Percentiles rank a stretch among this genome's conserved stretches.
Evolutionary conservation across 106 monocot species (phyloP).

Genomic region (Platanthera guangdongensis): DNA sequence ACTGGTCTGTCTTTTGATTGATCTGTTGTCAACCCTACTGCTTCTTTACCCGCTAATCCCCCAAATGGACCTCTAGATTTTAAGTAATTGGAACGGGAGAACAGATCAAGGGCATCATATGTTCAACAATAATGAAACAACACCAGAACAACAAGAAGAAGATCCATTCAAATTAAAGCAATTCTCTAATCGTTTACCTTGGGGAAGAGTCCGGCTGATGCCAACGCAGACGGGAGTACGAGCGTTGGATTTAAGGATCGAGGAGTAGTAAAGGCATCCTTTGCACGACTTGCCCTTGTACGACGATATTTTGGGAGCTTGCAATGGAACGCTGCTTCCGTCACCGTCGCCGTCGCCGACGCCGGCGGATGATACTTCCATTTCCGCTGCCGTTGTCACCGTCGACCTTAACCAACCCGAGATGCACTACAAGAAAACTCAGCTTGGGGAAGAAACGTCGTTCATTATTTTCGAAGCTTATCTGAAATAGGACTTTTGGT

Average conservation of each 20-base stretch:
- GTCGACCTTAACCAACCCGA: not conserved
- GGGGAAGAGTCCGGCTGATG: constrained; percentile 53
- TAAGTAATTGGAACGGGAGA: not conserved
- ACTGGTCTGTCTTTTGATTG: too few species aligned
- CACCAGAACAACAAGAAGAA: not conserved
- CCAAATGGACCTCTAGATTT: not conserved
- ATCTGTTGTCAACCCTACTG: not conserved
- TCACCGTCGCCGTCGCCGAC: constrained; percentile 16
- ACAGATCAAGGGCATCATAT: not conserved
- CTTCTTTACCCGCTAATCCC: not conserved
- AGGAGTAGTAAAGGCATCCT: constrained; percentile 87
- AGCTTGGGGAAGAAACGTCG: too few species aligned
- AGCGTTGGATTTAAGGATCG: constrained; percentile 38
- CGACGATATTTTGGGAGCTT: constrained; percentile 1
- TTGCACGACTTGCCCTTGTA: constrained; percentile 81
- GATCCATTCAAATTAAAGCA: not conserved
- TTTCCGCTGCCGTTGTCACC: not conserved
- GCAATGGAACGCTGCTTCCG: not conserved
- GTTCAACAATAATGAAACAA: not conserved
- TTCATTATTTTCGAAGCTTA: too few species aligned
- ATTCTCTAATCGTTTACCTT: constrained; percentile 34
- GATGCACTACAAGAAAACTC: not conserved
- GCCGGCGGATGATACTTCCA: constrained; percentile 8
- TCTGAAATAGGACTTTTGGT: too few species aligned
- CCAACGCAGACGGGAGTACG: constrained; percentile 71